Evolutionary conservation across 441 rosid species (phyloP), one percentile per base, ranked within the genome.

Genomic region (Pelargonium myrrhifolium): DNA sequence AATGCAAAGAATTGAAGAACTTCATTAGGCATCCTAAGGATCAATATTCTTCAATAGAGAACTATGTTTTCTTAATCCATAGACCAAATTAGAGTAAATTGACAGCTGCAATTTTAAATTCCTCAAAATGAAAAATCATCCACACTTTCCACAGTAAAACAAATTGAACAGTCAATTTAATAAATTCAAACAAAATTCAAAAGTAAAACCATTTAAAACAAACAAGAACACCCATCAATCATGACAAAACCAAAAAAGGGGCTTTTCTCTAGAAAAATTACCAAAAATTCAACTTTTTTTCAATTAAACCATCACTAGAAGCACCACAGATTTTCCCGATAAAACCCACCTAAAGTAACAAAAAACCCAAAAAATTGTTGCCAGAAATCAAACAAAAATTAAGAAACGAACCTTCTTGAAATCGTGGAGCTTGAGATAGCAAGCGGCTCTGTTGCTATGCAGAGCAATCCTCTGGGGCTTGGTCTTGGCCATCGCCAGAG

Each of bases 381-480:
- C 45, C 28, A 37, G 17, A 9, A 17, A 66, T 15, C 18, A 43
- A 64, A 26, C 6, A 64, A 53, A 11, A 2, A 10, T 1, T 3
- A 0, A 2, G 39, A n/a, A 14, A 4, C 21, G n/a, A 3, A 92
- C 97, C 92, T 82, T 81, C 58, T 82, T 78, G 89, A 93, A 93
- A 74, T 80, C 78, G 76, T 86, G 97, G 53, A 93, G 66, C 67
- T 90, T 93, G 78, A 93, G 72, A 71, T 69, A 93, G 74, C 98
- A 93, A 77, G 97, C 97, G 64, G 98, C 98, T 58, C 97, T 77
- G 68, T 93, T 93, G 73, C 98, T 93, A 71, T 93, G 96, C 69
- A 93, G 73, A 68, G 94, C 89, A 80, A 93, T 93, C 89, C 77
- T 89, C 75, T 88, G 98, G 10, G 86, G 81, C 47, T 81, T 88